These are phyloP conservation scores for Myriosclerotinia scirpicola DNA, from an alignment of 2,329 filamentous ascomycete genomes.

Conservation along the genomic window DNA sequence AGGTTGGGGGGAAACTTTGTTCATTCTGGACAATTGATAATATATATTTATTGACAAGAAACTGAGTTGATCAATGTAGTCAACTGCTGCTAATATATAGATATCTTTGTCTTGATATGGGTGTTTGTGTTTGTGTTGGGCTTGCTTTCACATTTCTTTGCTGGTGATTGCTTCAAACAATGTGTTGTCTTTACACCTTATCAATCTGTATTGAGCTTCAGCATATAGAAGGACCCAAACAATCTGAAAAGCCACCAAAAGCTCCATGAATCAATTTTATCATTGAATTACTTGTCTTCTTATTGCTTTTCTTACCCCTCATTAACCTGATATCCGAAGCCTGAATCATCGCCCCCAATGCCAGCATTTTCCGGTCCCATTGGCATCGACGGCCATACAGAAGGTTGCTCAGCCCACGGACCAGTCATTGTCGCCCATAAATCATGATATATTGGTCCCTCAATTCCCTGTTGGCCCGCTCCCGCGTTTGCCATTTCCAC, in stretches of 20 bases:
- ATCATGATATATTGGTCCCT: constrained; percentile 29
- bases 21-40: background rate
- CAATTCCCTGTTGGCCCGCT: background rate
- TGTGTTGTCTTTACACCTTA: background rate
- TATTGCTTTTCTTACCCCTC: background rate
- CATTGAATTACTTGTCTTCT: background rate
- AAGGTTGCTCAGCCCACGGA: constrained; percentile 30
- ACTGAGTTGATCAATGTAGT: background rate
- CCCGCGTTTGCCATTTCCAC: background rate
- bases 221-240: background rate
- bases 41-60: background rate
- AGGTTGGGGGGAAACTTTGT: background rate
- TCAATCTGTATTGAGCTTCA: background rate
- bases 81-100: background rate
- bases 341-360: no score
- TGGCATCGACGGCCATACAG: background rate
- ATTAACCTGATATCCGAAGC: background rate
- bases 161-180: background rate
- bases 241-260: background rate
- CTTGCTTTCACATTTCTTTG: background rate
- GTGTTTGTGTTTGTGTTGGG: background rate
- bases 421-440: constrained; percentile 39
- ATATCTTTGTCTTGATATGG: background rate
- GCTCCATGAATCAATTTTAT: background rate
- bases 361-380: no score